Base-by-base conservation (phyloP, 495 filamentous ascomycete genomes). In the Bombardia bombarda region DNA sequence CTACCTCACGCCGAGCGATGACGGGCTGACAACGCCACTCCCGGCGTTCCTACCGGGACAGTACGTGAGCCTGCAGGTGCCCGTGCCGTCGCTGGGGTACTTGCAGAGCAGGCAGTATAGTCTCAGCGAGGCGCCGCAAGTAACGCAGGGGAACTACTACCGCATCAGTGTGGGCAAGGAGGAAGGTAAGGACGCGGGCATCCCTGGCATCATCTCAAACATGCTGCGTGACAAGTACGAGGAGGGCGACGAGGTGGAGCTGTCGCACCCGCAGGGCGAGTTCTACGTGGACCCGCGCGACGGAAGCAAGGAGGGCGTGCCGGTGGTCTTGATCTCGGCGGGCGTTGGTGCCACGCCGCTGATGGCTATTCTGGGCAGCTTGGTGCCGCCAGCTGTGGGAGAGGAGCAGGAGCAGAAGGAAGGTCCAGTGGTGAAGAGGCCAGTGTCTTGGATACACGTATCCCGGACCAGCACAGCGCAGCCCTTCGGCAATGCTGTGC, bases 151-250 rank as follows among this genome's bases (percentile, higher is more conserved):
- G 5, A 67, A 73, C 21, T 75, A 79, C 56, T 85, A 84, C 67
- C 74, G 82, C 39, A 78, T 87, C 61, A 80, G 72, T 43, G 76
- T 88, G 36, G 85, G 85, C 71, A 68, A 62, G 44, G 82, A 88
- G 42, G 52, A 58, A 0, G 77, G 72, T 7, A 43, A 71, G 14
- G 53, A 68, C 14, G 51, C 68, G 16, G 47, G 42, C 42, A 21
- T 69, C 47, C 72, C 78, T 0, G 83, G 83, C 7, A 70, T 80
- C 49, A 68, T 89, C 13, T 86, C 81, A 19, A 86, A 86, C 51
- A 56, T 82, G 38, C 66, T 89, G 10, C 83, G 87, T 60, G 74
- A 72, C 43, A 51, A 63, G 20, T 73, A 73, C 58, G 55, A 68
- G 8, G 73, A 72, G 21, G 84, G 84, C 44, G 79, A 83, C 52